A percentile compares a stretch with the other conserved stretches of the same genome.
phyloP scores from a whole-genome alignment of 192 early-diverging fungal species.

The Borealophlyctis nickersoniae region DNA sequence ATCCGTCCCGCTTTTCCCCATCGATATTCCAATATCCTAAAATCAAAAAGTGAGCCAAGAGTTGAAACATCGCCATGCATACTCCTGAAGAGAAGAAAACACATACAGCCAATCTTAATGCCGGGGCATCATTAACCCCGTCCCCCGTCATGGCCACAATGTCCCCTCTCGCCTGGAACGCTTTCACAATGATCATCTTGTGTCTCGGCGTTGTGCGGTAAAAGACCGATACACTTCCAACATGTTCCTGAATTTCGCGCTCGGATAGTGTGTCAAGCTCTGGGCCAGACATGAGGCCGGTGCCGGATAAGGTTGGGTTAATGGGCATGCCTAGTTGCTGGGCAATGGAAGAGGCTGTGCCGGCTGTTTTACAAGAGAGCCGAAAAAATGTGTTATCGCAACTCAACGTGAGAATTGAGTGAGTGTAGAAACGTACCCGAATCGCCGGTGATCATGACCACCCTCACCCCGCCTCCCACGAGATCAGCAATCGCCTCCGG shows the following conservation, averaged over 20 bases:
- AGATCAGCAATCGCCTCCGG: conserved; percentile 70
- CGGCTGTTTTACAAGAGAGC: conserved; percentile 43
- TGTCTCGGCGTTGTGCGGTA: conserved; percentile 74
- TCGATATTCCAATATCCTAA: conserved; percentile 90
- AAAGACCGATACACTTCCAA: conserved; percentile 54
- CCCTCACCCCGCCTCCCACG: conserved; percentile 74
- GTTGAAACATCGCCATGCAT: conserved; percentile 3
- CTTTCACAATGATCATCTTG: conserved; percentile 88
- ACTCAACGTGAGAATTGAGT: not conserved
- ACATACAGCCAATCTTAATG: conserved; percentile 70
- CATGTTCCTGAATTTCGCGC: conserved; percentile 32
- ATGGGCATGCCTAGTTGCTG: conserved; percentile 75
- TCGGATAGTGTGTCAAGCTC: conserved; percentile 39
- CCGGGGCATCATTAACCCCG: conserved; percentile 96
- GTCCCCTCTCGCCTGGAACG: conserved; percentile 78
- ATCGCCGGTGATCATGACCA: conserved; percentile 99
- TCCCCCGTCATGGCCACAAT: conserved; percentile 97
- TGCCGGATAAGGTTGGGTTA: conserved; percentile 1
- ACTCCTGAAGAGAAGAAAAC: not conserved
- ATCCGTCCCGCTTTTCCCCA: conserved; percentile 94
- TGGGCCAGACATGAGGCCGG: conserved; percentile 41
- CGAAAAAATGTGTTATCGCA: not conserved
- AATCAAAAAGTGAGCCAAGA: not conserved
- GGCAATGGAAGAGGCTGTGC: conserved; percentile 88
- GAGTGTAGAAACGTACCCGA: conserved; percentile 48